Evolutionary conservation across 495 filamentous ascomycete species (phyloP), one percentile per base, ranked within the genome.

Genomic region (Talaromyces stipitatus): DNA sequence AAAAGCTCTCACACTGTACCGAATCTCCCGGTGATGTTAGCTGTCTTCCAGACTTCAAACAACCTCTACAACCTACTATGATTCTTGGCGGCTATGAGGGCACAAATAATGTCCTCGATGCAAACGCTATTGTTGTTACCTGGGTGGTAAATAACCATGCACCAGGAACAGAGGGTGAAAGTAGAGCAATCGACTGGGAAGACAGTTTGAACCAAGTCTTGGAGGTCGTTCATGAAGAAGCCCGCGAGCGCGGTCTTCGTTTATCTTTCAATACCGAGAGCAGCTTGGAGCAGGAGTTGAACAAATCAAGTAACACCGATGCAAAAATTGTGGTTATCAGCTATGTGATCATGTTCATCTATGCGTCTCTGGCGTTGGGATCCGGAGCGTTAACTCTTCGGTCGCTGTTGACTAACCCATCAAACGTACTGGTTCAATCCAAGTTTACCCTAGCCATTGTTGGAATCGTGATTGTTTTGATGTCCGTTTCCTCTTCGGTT

Each of bases 261-360:
- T 78, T 98, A 43, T 96, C 90, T 7, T 98, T 96, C 75, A 95
- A 85, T 20, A 94, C 95, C 8, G 94, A 98, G 72, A 86, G 91
- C 62, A 95, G 90, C 65, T 69, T 98, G 28, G 92, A 97, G 64
- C 79, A 95, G 66, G 94, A 98, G 64, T 77, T 85, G 47, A 98
- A 96, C 72, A 95, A 97, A 69, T 92, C 88, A 10, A 96, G 90
- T 32, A 98, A 98, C 68, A 97, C 94, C 2, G 94, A 98, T 70
- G 94, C 92, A 18, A 96, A 92, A 70, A 97, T 98, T 61, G 85
- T 98, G 12, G 87, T 95, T 41, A 88, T 97, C 70, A 97, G 92
- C 75, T 98, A 98, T 72, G 82, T 97, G 59, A 88, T 96, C 70
- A 98, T 98, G 94, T 97, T 98, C 67, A 69, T 98, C 32, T 98